Conservation (phyloP, 768 basidiomycete species). For the Gymnopilus dilepis region DNA sequence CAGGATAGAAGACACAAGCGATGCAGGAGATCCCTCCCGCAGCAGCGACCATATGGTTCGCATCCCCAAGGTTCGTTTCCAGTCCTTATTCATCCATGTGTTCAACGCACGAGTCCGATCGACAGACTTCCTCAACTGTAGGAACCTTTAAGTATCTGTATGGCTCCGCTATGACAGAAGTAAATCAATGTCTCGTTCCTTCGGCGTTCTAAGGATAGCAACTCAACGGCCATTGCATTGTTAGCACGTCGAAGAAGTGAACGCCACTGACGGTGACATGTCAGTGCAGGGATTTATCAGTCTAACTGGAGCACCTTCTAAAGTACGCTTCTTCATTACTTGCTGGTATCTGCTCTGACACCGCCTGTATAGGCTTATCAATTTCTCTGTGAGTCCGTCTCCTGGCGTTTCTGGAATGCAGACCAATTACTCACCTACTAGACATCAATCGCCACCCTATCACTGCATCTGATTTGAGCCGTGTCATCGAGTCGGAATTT, state of each 20-base stretch:
- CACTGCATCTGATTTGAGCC: constrained; percentile 68
- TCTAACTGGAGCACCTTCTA: constrained; percentile 73
- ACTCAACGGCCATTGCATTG: constrained; percentile 1
- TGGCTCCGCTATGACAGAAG: constrained; percentile 75
- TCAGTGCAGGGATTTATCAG: constrained; percentile 85
- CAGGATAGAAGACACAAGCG: constrained; percentile 61
- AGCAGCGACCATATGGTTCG: constrained; percentile 55
- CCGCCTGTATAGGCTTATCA: constrained; percentile 69
- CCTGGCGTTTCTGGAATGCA: constrained; percentile 12
- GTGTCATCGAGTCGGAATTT: constrained; percentile 69
- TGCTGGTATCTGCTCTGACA: constrained; percentile 18
- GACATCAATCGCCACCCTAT: constrained; percentile 84
- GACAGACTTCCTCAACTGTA: constrained; percentile 67
- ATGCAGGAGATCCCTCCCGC: constrained; percentile 37
- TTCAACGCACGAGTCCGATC: neutral
- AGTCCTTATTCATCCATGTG: neutral
- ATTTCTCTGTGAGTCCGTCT: constrained; percentile 70
- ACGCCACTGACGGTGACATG: constrained; percentile 52
- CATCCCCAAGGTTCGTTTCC: constrained; percentile 65
- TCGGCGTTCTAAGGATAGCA: neutral
- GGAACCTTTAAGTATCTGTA: constrained; percentile 74
- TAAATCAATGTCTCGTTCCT: constrained; percentile 33
- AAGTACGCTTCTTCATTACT: constrained; percentile 46
- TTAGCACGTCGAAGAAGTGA: constrained; percentile 74
- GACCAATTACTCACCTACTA: constrained; percentile 33